Evolutionary conservation across 225 moss, liverwort and hornwort genomes (phyloP), one percentile per base, ranked within the genome.

Genomic region (Neckera pumila): DNA sequence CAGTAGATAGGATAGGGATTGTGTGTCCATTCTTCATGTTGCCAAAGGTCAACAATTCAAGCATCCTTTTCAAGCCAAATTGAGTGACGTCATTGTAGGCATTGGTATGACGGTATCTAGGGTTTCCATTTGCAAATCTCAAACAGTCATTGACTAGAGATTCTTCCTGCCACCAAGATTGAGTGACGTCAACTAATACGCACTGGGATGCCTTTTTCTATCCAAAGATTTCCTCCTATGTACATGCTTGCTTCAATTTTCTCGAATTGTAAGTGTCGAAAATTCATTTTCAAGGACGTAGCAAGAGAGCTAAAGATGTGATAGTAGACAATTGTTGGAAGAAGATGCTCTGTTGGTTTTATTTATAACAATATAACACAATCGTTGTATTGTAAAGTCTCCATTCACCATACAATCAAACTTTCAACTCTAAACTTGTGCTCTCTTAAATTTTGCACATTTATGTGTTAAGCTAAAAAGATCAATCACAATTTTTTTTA

Each of bases 181-280:
- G 11, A 25, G 4, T 57, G 26, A 38, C 3, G 2, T n/a, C 56
- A 26, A n/a, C 4, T 16, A 1, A 10, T 26, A 16, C 0, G 2
- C 10, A 78, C 3, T 9, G 8, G 6, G 8, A 53, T 66, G 28
- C 66, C 10, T 67, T n/a, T 83, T 12, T 18, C 22, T 34, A 25
- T 56, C 7, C 15, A 40, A 30, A 58, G 27, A 15, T 84, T 71
- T 42, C 8, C 1, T 57, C 21, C 19, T 0, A 14, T 1, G 0
- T 38, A 10, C 1, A 10, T 22, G 16, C 2, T 22, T 7, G 23
- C 3, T 80, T 31, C 3, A 54, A 21, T 9, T 80, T 3, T 3
- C 5, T 43, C 0, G 0, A 17, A 28, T 40, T 0, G 58, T 27
- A 3, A 58, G 3, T 0, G 0, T 4, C 25, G 2, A 25, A n/a